Base-by-base conservation (phyloP, 768 basidiomycete species). In the Lyophyllum semitale region DNA sequence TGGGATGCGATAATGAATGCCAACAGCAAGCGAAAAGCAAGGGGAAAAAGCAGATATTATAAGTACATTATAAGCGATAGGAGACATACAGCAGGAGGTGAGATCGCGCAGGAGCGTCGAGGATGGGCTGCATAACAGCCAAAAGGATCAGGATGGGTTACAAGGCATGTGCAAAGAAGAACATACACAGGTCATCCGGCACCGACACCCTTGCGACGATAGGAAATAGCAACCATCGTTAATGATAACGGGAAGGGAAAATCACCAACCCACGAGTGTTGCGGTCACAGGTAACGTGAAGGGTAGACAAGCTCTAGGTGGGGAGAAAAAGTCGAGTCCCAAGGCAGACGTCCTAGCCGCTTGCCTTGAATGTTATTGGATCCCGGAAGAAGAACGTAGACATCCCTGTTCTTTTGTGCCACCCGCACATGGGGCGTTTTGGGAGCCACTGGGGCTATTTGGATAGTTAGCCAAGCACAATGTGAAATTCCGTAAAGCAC, bases 11-110 rank as follows among this genome's bases (percentile, higher is more conserved):
- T 18, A 41, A 33, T 13, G 20, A 44, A 43, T 38, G 43, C 53
- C 58, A 55, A 48, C 26, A 43, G 26, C 43, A 42, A 23, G 12
- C n/a, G 27, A 27, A 51, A 42, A 51, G 40, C 49, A 54, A 51
- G n/a, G 11, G 17, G 25, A 4, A 47, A 41, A 27, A 54, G 53
- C 37, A 25, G 18, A 48, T 44, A 40, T 26, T 23, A 50, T 53
- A n/a, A n/a, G n/a, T n/a, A 52, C 54, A 55, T 41, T 8, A 38
- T n/a, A 59, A 41, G 51, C n/a, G 17, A 17, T 48, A 26, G 8
- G 20, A 40, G 38, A 25, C 42, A 20, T 42, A 42, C 41, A 40
- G 18, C 38, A 22, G 12, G 12, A 6, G 30, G 6, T 11, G 38
- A 29, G 26, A 18, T 27, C 3, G 22, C 23, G 27, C 44, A 29